Base-by-base conservation (phyloP, 257 asterid species). In the Solanum ossicruentum region DNA sequence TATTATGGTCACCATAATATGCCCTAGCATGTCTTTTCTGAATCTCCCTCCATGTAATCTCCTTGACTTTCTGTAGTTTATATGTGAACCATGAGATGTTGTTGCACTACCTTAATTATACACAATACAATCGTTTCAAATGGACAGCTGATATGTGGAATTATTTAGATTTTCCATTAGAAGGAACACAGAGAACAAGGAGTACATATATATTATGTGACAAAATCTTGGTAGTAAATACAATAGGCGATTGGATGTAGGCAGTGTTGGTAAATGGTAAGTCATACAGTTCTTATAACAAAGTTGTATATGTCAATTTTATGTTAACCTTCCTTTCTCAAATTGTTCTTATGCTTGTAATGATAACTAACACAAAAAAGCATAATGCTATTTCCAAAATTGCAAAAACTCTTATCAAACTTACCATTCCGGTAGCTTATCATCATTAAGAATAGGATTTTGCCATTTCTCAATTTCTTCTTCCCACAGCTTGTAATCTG, bases 401-500 rank as follows among this genome's bases (percentile, higher is more conserved):
- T 55, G 75, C 83, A 39, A 54, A 78, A 18, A 84, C 52, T 83
- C 49, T 28, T 58, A 81, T 71, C 45, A 52, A 73, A 83, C 95
- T 90, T 84, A 97, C 99, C 99, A 97, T 89, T 97, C 99, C 39
- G 99, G 99, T 56, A 97, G 90, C 70, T 92, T 90, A 51, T 87
- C 94, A 86, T 97, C 98, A 82, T 87, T 90, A 57, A 97, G 99
- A 84, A 97, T 90, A 65, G 99, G 99, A 84, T 87, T 92, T 88
- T 97, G 99, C 99, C 99, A 97, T 87, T 93, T 94, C 86, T 97
- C 99, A 16, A 97, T 97, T 88, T 97, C 99, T 91, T 93, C 99
- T 90, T 97, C 99, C 99, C 99, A 97, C 56, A 91, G 84, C 93
- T 84, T 93, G 86, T 97, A 97, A 70, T 97, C 99, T 97, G 93